Percentiles rank a stretch among this genome's conserved stretches.
Evolutionary conservation across 2,329 filamentous ascomycete genomes (phyloP).

Genomic region (Mycocentrospora acerina): DNA sequence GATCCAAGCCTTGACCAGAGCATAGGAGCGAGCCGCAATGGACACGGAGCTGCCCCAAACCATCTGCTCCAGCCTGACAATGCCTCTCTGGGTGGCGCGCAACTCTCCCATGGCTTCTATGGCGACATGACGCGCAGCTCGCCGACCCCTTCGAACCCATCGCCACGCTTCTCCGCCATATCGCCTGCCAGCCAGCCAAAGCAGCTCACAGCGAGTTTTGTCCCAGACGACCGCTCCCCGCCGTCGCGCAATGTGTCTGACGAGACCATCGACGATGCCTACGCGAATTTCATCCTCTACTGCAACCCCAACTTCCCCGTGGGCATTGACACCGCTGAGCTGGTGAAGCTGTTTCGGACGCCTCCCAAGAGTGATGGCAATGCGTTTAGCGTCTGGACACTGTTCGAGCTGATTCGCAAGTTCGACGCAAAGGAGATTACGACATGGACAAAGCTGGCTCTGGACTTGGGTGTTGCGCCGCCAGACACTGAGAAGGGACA

Average conservation of each 20-base stretch:
- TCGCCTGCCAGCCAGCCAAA: slow-evolving; percentile 41
- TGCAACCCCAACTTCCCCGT: slow-evolving; percentile 81
- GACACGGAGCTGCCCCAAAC: slow-evolving; percentile 29
- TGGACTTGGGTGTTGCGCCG: slow-evolving; percentile 84
- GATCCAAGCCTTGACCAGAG: slow-evolving; percentile 40
- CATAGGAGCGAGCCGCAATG: slow-evolving; percentile 36
- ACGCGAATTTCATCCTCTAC: slow-evolving; percentile 81
- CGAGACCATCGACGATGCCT: slow-evolving; percentile 76
- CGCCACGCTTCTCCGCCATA: slow-evolving; percentile 40
- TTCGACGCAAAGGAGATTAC: slow-evolving; percentile 83
- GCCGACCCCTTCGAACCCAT: slow-evolving; percentile 41
- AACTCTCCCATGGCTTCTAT: slow-evolving; percentile 40
- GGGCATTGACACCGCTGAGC: slow-evolving; percentile 67
- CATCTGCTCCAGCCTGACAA: slow-evolving; percentile 40
- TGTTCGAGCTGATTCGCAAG: slow-evolving; percentile 77
- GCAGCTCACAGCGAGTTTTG: slow-evolving; percentile 32
- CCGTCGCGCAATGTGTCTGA: slow-evolving; percentile 69
- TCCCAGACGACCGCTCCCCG: slow-evolving; percentile 55
- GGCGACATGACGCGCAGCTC: slow-evolving; percentile 41
- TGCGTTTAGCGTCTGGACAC: slow-evolving; percentile 72
- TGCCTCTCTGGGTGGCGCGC: slow-evolving; percentile 30
- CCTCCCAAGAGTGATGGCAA: slow-evolving; percentile 88
- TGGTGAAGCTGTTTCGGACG: slow-evolving; percentile 74
- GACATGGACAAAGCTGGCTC: slow-evolving; percentile 86
- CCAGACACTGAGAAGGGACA: slow-evolving; percentile 80